Percentiles rank a stretch among this genome's conserved stretches.
phyloP scores from a whole-genome alignment of 495 filamentous ascomycete species.

The Copromyces sp. region DNA sequence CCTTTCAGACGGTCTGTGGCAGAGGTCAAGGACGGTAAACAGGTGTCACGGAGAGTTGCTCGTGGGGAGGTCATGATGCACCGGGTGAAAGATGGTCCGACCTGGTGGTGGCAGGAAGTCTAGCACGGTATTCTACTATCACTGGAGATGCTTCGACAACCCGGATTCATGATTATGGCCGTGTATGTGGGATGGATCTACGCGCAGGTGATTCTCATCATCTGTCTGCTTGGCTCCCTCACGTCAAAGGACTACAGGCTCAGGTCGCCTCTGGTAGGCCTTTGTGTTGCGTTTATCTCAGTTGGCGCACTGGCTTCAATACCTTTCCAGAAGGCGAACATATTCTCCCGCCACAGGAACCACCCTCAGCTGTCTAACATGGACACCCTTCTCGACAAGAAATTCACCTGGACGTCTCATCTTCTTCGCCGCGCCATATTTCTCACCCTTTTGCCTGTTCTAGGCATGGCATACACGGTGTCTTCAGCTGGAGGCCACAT shows the following conservation, averaged over 20 bases:
- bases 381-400: conserved; percentile 46
- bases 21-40: conserved; percentile 45
- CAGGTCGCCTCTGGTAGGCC: conserved; percentile 50
- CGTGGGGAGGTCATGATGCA: conserved; percentile 70
- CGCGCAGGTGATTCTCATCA: conserved; percentile 57
- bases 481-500: conserved; percentile 47
- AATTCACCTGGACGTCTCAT: conserved; percentile 55
- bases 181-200: conserved; percentile 69
- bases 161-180: conserved; percentile 61
- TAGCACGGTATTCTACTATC: conserved; percentile 57
- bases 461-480: conserved; percentile 54
- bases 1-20: conserved; percentile 54
- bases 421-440: conserved; percentile 57
- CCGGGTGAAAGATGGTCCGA: conserved; percentile 53
- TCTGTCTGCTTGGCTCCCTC: conserved; percentile 59
- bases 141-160: conserved; percentile 56
- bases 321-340: conserved; percentile 58
- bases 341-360: conserved; percentile 53
- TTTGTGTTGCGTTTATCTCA: conserved; percentile 50
- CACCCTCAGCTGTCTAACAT: conserved; percentile 44
- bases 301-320: conserved; percentile 57
- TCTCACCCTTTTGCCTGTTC: conserved; percentile 51
- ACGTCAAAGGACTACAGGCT: conserved; percentile 53
- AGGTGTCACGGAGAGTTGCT: conserved; percentile 48
- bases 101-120: conserved; percentile 66